Percentiles rank a stretch among this genome's conserved stretches.
phyloP scores from a whole-genome alignment of 768 basidiomycete genomes.

The Psilocybe subaeruginosa region DNA sequence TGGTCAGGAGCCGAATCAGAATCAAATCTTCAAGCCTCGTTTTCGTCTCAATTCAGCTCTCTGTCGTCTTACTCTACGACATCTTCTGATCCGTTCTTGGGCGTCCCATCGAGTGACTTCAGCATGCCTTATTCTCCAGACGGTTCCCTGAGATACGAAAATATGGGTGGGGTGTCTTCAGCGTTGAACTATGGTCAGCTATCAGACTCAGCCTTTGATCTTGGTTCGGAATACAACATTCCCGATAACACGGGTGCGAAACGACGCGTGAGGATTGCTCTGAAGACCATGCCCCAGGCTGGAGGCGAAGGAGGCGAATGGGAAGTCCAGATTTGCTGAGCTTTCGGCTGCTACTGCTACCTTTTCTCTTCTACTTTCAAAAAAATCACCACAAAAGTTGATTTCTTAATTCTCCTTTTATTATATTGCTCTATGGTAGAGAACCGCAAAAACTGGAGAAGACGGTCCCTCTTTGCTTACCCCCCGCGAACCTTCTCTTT shows the following conservation, averaged over 20 bases:
- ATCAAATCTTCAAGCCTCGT: slow-evolving; percentile 21
- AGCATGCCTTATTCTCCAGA: slow-evolving; percentile 36
- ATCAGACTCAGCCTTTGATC: slow-evolving; percentile 34
- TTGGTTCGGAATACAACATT: slow-evolving; percentile 40
- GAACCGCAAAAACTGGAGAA: not conserved
- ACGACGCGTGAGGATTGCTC: slow-evolving; percentile 66
- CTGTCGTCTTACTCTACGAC: slow-evolving; percentile 42
- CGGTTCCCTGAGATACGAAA: slow-evolving; percentile 37
- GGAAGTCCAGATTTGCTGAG: slow-evolving; percentile 74
- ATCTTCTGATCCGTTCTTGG: slow-evolving; percentile 62
- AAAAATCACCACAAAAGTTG: not conserved
- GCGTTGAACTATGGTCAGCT: slow-evolving; percentile 7
- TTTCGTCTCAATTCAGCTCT: slow-evolving; percentile 31
- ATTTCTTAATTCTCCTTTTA: slow-evolving; percentile 8
- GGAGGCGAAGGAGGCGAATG: slow-evolving; percentile 76
- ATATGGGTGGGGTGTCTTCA: not conserved
- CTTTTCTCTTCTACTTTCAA: not conserved
- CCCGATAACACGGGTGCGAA: slow-evolving; percentile 40
- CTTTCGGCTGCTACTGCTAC: not conserved
- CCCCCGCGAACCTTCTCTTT: not conserved
- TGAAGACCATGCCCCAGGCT: slow-evolving; percentile 63
- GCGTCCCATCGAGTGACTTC: slow-evolving; percentile 42
- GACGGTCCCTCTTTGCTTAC: not conserved
- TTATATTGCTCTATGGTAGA: not conserved
- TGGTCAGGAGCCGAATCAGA: slow-evolving; percentile 15